A percentile compares a stretch with the other conserved stretches of the same genome.
These are phyloP conservation scores for Graphiopsis chlorocephala DNA, from an alignment of 2,329 filamentous ascomycete genomes.

Conservation along the genomic window DNA sequence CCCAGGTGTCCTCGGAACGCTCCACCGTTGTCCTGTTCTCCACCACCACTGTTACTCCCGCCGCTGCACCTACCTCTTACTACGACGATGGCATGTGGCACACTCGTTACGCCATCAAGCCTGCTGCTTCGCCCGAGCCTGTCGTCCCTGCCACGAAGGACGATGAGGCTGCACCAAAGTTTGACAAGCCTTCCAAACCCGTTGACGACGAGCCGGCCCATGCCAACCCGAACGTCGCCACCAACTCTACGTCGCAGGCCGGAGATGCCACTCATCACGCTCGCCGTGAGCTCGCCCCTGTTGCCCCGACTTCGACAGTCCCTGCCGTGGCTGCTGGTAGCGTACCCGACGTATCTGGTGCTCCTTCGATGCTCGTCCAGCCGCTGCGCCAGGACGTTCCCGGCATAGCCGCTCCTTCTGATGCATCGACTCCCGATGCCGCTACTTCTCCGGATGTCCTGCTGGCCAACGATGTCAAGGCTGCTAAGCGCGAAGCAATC, in stretches of 20 bases:
- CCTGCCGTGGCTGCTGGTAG: neutral
- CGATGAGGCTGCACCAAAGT: constrained; percentile 9
- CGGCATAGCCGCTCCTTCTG: neutral
- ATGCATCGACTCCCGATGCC: neutral
- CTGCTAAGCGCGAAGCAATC: neutral
- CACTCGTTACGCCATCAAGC: constrained; percentile 41
- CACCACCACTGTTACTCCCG: constrained; percentile 18
- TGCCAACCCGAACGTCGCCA: neutral
- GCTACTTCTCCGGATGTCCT: neutral
- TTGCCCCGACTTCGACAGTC: neutral
- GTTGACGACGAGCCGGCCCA: neutral
- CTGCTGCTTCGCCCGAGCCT: constrained; percentile 12
- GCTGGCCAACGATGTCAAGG: neutral
- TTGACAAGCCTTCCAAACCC: neutral
- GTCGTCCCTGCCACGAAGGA: constrained; percentile 17
- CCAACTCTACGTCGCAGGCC: neutral
- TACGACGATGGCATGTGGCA: constrained; percentile 49
- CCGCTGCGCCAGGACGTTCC: neutral
- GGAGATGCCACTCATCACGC: neutral
- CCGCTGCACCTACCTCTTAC: constrained; percentile 30
- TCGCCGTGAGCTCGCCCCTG: neutral
- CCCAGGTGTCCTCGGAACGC: neutral
- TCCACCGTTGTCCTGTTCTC: constrained; percentile 14
- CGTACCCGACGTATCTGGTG: neutral
- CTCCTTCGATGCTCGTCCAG: neutral